A percentile compares a stretch with the other conserved stretches of the same genome.
phyloP scores from a whole-genome alignment of 176 grass and related monocot genomes.

The Typha latifolia region DNA sequence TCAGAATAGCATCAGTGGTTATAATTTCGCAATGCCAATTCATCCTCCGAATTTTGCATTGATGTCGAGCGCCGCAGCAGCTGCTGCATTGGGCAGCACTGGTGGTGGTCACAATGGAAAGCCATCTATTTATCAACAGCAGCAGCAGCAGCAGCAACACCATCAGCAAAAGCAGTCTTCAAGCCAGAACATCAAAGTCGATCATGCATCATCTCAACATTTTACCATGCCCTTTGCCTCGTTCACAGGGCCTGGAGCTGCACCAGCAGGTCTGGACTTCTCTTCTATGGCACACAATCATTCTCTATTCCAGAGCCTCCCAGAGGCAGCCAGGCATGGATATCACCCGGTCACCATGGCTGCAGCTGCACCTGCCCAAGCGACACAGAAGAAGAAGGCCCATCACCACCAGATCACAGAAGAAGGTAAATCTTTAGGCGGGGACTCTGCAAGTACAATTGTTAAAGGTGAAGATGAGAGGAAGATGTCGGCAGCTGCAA shows the following conservation, averaged over 20 bases:
- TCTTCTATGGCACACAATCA: conserved; percentile 67
- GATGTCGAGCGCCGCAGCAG: conserved; percentile 33
- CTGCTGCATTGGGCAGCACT: conserved; percentile 15
- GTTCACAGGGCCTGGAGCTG: conserved; percentile 39
- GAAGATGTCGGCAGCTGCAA: conserved; percentile 44
- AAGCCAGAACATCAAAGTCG: conserved; percentile 54
- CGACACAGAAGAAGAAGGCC: conserved; percentile 46
- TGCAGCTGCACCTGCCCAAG: conserved; percentile 33
- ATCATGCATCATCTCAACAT: conserved; percentile 67
- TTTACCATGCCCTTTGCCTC: conserved; percentile 77
- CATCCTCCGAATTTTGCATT: conserved; percentile 60
- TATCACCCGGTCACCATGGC: conserved; percentile 55
- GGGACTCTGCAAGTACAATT: conserved; percentile 42
- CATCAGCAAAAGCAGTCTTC: too few species aligned
- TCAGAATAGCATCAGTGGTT: conserved; percentile 47
- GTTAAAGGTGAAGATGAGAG: conserved; percentile 44
- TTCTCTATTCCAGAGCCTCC: conserved; percentile 67
- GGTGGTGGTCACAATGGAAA: conserved; percentile 52
- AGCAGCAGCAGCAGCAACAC: conserved; percentile 35
- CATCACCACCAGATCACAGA: conserved; percentile 32
- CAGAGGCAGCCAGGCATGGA: conserved; percentile 63
- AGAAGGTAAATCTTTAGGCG: conserved; percentile 57
- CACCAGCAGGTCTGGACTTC: conserved; percentile 66
- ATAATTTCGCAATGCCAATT: conserved; percentile 51
- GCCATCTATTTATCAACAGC: conserved; percentile 38